Evolutionary conservation across 139 green algal genomes (phyloP).

Genomic region (Trebouxia sp.): DNA sequence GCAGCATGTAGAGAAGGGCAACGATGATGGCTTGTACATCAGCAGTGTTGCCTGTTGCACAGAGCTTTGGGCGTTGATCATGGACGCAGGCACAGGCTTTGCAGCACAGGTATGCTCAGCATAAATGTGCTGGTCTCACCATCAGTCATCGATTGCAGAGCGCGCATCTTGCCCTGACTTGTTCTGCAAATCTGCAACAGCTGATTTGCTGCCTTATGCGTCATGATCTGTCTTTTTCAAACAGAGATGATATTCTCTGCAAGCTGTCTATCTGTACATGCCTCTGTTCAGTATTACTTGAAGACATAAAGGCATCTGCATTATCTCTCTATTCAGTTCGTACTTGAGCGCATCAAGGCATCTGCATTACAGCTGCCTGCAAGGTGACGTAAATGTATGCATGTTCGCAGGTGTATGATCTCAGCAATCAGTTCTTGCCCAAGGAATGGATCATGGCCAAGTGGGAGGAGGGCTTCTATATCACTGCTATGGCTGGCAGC

Average conservation of each 20-base stretch:
- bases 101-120: slow-evolving; percentile 67
- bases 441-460: slow-evolving; percentile 99
- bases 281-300: too few relatives aligned
- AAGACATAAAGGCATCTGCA: too few relatives aligned
- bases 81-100: slow-evolving; percentile 96
- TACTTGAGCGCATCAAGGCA: too few relatives aligned
- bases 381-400: background rate
- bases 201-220: background rate
- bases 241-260: too few relatives aligned
- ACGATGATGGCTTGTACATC: slow-evolving; percentile 98
- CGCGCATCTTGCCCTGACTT: background rate
- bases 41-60: slow-evolving; percentile 93
- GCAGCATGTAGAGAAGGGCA: slow-evolving; percentile 97
- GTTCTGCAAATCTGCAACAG: background rate
- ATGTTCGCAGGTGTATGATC: slow-evolving; percentile 85
- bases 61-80: slow-evolving; percentile 97
- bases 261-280: too few relatives aligned
- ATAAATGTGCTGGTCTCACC: too few relatives aligned
- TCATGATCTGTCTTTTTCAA: too few relatives aligned
- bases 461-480: slow-evolving; percentile 99
- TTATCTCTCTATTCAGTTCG: too few relatives aligned
- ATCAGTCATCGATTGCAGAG: background rate
- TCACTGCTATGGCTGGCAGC: slow-evolving; percentile 95
- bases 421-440: slow-evolving; percentile 91
- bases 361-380: too few relatives aligned